Percentiles rank a stretch among this genome's conserved stretches.
Evolutionary conservation across 1,284 basidiomycete genomes (phyloP).

Genomic region (Puccinia coronata): DNA sequence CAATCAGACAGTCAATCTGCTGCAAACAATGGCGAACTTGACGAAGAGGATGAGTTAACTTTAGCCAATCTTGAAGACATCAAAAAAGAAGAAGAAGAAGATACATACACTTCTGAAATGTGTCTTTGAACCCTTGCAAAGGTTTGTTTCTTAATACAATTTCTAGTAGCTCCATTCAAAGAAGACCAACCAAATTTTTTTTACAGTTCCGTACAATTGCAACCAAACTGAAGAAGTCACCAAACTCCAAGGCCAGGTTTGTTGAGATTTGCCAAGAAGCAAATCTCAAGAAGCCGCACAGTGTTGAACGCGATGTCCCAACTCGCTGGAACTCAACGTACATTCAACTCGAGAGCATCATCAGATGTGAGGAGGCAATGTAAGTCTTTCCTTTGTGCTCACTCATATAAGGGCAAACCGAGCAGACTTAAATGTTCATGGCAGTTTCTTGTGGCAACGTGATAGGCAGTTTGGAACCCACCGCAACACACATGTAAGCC

Average conservation of each 20-base stretch:
- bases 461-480: constrained; percentile 6
- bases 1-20: too few species aligned
- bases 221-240: neutral
- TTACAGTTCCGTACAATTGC: too few species aligned
- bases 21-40: too few species aligned
- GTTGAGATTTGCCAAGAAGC: neutral
- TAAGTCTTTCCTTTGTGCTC: neutral
- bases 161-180: too few species aligned
- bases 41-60: too few species aligned
- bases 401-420: neutral
- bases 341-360: neutral
- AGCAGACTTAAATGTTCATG: neutral
- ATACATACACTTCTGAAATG: too few species aligned
- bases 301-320: neutral
- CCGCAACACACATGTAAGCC: neutral
- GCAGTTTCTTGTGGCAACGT: neutral
- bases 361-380: constrained; percentile 5
- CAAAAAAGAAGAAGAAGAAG: too few species aligned
- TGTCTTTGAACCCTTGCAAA: too few species aligned
- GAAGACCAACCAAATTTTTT: too few species aligned
- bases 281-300: neutral
- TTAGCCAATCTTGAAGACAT: too few species aligned
- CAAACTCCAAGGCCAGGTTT: constrained; percentile 11
- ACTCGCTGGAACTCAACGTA: constrained; percentile 20
- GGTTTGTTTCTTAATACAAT: too few species aligned